A percentile compares a stretch with the other conserved stretches of the same genome.
phyloP scores from a whole-genome alignment of 441 rosid genomes.

The Adansonia grandidieri region DNA sequence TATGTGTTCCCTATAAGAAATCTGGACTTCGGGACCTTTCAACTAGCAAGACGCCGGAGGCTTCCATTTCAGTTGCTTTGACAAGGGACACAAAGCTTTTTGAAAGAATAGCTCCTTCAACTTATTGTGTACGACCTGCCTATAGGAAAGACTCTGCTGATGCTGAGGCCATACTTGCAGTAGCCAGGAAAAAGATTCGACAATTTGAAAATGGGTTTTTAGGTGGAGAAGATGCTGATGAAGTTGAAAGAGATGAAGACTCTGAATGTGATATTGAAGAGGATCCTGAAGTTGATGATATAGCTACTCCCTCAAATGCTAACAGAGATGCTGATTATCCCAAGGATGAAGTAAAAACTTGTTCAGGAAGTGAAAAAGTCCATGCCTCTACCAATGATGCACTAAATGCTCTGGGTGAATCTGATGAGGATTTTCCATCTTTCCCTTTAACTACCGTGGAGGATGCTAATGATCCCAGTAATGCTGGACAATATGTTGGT shows the following conservation, averaged over 20 bases:
- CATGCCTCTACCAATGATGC: constrained; percentile 39
- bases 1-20: constrained; percentile 53
- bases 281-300: constrained; percentile 95
- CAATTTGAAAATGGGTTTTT: constrained; percentile 83
- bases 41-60: constrained; percentile 99
- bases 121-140: constrained; percentile 93
- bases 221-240: constrained; percentile 89
- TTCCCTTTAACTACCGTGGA: constrained; percentile 42
- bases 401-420: constrained; percentile 37
- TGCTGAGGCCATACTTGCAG: constrained; percentile 86
- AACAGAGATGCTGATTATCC: constrained; percentile 47
- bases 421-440: constrained; percentile 43
- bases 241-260: constrained; percentile 94
- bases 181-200: constrained; percentile 88
- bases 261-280: constrained; percentile 85
- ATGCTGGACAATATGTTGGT: constrained; percentile 38
- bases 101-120: constrained; percentile 99
- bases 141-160: constrained; percentile 90
- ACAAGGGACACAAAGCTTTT: constrained; percentile 98
- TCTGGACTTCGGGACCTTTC: constrained; percentile 96
- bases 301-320: constrained; percentile 50
- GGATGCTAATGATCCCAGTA: constrained; percentile 42
- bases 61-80: constrained; percentile 97
- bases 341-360: constrained; percentile 44
- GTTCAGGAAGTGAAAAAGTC: constrained; percentile 52